Evolutionary conservation across 2,329 filamentous ascomycete species (phyloP).

Genomic region (Daldinia eschscholtzii): DNA sequence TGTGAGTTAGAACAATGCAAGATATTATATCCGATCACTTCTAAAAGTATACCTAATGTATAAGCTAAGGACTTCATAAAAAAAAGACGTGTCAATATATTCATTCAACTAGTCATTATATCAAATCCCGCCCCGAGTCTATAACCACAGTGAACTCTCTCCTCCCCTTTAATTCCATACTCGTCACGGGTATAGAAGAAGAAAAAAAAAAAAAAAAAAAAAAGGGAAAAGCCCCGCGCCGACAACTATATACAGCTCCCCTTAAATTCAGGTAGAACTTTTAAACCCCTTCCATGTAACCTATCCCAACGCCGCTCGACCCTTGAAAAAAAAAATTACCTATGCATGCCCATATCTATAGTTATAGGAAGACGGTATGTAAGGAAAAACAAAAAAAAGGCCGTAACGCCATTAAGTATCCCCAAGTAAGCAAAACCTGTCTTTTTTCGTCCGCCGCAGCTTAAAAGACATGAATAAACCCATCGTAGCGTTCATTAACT

Average conservation of each 20-base stretch:
- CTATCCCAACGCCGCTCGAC: slow-evolving; percentile 22
- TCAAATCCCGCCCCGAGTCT: background rate
- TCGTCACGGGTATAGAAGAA: slow-evolving; percentile 40
- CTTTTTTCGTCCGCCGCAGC: background rate
- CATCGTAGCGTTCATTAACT: slow-evolving; percentile 14
- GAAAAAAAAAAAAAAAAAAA: slow-evolving; percentile 9
- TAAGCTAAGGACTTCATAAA: no score
- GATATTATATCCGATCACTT: no score
- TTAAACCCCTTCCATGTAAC: slow-evolving; percentile 1
- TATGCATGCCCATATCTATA: slow-evolving; percentile 25
- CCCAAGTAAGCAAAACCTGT: background rate
- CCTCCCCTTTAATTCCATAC: slow-evolving; percentile 27
- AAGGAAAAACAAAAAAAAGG: slow-evolving; percentile 7
- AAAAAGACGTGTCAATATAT: slow-evolving; percentile 21
- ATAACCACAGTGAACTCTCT: slow-evolving; percentile 17
- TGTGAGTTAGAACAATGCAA: background rate
- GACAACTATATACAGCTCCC: slow-evolving; percentile 8
- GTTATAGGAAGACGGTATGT: slow-evolving; percentile 13
- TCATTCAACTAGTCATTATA: slow-evolving; percentile 20
- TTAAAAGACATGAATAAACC: background rate
- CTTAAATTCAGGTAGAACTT: slow-evolving; percentile 4
- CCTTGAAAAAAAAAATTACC: slow-evolving; percentile 20
- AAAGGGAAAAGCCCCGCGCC: background rate
- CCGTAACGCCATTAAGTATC: slow-evolving; percentile 23
- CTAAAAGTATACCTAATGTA: no score